A percentile compares a stretch with the other conserved stretches of the same genome.
Evolutionary conservation across 2,329 filamentous ascomycete genomes (phyloP).

Genomic region (Diplocarpon rosae): DNA sequence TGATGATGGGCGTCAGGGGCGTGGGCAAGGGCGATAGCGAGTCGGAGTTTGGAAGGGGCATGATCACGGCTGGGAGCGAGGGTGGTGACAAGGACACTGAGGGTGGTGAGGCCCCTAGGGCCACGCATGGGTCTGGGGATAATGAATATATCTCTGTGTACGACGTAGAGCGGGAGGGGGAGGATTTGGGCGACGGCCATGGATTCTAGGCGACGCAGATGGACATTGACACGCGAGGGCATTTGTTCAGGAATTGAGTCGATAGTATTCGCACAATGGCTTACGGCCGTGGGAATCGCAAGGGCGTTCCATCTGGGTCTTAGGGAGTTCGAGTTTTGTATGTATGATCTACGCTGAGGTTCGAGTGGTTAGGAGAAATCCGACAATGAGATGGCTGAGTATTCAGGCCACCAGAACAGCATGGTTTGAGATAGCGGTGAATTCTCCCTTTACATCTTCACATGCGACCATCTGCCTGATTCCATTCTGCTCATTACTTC

Average conservation of each 20-base stretch:
- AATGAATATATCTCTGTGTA: slow-evolving; percentile 23
- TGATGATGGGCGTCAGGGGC: slow-evolving; percentile 77
- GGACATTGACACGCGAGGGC: background rate
- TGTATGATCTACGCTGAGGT: too few species aligned
- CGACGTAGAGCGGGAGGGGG: slow-evolving; percentile 7
- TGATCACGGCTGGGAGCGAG: slow-evolving; percentile 5
- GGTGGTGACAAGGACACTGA: slow-evolving; percentile 4
- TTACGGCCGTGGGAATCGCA: background rate
- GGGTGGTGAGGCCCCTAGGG: slow-evolving; percentile 11
- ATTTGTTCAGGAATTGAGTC: background rate
- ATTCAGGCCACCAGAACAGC: too few species aligned
- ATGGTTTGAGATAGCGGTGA: too few species aligned
- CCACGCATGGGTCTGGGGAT: slow-evolving; percentile 14
- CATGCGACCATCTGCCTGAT: too few species aligned
- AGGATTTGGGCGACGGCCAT: background rate
- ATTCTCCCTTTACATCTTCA: too few species aligned
- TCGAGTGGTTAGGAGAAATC: too few species aligned
- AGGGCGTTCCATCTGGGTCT: too few species aligned
- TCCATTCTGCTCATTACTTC: too few species aligned
- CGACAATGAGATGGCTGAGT: too few species aligned
- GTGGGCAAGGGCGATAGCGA: slow-evolving; percentile 28
- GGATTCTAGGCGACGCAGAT: background rate
- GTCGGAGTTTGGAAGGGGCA: slow-evolving; percentile 10
- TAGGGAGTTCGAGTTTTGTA: too few species aligned
- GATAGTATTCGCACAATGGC: background rate